Conservation (phyloP, 441 rosid species). For the Adansonia gregorii region DNA sequence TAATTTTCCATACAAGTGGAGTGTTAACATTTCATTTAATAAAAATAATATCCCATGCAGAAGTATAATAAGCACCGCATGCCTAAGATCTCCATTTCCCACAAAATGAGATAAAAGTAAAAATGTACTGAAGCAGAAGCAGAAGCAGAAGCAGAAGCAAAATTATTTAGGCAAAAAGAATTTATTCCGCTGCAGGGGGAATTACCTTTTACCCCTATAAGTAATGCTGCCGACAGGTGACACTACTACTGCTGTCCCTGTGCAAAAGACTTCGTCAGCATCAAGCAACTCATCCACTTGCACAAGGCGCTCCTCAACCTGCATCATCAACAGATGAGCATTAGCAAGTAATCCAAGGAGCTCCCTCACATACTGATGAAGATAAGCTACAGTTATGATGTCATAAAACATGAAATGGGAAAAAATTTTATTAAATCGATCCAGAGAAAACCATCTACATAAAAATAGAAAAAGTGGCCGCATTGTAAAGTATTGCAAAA, state of each 20-base stretch:
- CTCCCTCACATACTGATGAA: neutral
- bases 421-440: neutral
- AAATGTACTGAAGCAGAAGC: neutral
- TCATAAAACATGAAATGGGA: neutral
- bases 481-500: neutral
- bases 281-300: conserved; percentile 76
- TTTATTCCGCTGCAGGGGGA: neutral
- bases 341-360: neutral
- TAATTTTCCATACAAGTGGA: neutral
- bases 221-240: conserved; percentile 94
- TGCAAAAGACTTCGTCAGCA: conserved; percentile 93
- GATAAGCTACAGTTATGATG: conserved; percentile 11
- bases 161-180: neutral
- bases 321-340: conserved; percentile 28
- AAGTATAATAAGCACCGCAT: neutral
- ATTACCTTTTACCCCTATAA: conserved; percentile 71
- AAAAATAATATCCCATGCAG: neutral
- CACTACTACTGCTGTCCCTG: conserved; percentile 92
- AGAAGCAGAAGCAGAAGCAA: neutral
- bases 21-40: neutral
- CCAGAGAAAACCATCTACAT: neutral
- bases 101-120: neutral
- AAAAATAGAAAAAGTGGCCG: neutral
- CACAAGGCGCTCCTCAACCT: conserved; percentile 79
- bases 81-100: neutral